phyloP scores from a whole-genome alignment of 768 basidiomycete species.

The Coprinopsis strossmayeri region DNA sequence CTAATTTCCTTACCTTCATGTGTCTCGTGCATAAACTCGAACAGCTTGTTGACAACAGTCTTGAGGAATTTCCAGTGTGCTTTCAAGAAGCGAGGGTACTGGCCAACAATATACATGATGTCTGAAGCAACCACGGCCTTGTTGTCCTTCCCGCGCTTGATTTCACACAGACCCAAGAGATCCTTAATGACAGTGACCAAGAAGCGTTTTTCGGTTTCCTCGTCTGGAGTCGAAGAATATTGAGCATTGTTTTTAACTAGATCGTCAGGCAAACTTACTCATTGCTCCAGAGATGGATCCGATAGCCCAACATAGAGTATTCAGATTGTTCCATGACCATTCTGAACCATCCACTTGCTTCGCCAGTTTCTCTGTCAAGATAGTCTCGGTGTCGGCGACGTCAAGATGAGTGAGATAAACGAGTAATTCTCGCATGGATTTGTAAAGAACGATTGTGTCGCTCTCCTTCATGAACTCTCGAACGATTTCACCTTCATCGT shows the following conservation, averaged over 20 bases:
- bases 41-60: slow-evolving; percentile 98
- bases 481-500: slow-evolving; percentile 99
- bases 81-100: slow-evolving; percentile 98
- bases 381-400: slow-evolving; percentile 92
- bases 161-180: slow-evolving; percentile 92
- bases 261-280: slow-evolving; percentile 56
- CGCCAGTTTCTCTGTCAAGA: slow-evolving; percentile 93
- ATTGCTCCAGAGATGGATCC: slow-evolving; percentile 98
- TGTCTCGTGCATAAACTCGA: slow-evolving; percentile 99
- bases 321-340: slow-evolving; percentile 99
- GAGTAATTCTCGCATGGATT: slow-evolving; percentile 95
- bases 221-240: slow-evolving; percentile 56
- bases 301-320: slow-evolving; percentile 99
- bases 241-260: no score
- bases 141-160: slow-evolving; percentile 99
- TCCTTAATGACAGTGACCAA: slow-evolving; percentile 99
- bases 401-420: slow-evolving; percentile 98
- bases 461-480: slow-evolving; percentile 98
- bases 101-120: slow-evolving; percentile 99
- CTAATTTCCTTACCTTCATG: slow-evolving; percentile 90
- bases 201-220: slow-evolving; percentile 99
- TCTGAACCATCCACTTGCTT: slow-evolving; percentile 97
- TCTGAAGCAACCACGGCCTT: slow-evolving; percentile 97
- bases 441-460: slow-evolving; percentile 98
- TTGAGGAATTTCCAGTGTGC: slow-evolving; percentile 99